Conservation (phyloP, 352 stramenopile species). For the Globisporangium acanthophoron region DNA sequence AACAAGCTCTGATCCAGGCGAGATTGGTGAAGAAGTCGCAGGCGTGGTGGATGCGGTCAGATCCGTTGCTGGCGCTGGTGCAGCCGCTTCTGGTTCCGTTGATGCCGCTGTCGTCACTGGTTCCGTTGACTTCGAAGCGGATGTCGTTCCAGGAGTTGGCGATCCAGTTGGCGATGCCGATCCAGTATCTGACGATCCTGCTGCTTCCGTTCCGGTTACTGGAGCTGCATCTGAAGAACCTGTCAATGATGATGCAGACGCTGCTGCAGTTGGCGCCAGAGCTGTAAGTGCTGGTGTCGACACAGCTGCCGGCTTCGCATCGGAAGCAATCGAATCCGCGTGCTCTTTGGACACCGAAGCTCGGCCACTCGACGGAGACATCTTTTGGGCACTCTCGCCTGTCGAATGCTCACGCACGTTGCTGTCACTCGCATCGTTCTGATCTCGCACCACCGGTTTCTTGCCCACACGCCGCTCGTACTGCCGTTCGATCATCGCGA, state of each 20-base stretch:
- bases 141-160: neutral
- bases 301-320: neutral
- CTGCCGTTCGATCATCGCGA: conserved; percentile 68
- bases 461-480: conserved; percentile 66
- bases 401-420: neutral
- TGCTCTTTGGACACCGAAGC: neutral
- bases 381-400: neutral
- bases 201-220: too few species aligned
- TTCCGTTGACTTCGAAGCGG: neutral
- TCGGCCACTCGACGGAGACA: neutral
- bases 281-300: neutral
- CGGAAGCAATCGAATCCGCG: neutral
- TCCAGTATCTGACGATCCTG: too few species aligned
- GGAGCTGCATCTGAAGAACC: too few species aligned
- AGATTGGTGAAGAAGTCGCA: neutral
- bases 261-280: too few species aligned
- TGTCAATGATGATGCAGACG: too few species aligned
- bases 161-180: neutral
- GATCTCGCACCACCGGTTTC: conserved; percentile 38
- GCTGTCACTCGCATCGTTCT: conserved; percentile 16
- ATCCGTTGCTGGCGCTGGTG: neutral
- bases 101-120: neutral
- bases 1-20: neutral
- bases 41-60: too few species aligned
- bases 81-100: neutral